Percentiles rank a stretch among this genome's conserved stretches.
Conservation (phyloP, 2,329 filamentous ascomycete genomes). For the Emergomyces africanus region DNA sequence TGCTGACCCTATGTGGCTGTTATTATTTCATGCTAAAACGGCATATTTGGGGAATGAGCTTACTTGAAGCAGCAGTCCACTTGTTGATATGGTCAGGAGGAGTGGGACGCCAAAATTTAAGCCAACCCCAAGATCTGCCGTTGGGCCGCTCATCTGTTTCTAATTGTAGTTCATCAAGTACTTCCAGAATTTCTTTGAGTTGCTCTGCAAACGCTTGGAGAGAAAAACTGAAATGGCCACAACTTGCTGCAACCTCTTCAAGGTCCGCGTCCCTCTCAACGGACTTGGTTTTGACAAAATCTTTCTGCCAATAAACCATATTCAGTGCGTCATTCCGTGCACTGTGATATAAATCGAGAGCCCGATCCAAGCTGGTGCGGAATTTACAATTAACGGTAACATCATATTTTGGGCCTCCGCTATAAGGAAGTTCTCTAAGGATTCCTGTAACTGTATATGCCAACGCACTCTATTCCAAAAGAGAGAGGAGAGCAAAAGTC, state of each 20-base stretch:
- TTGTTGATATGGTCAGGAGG: not conserved
- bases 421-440: slow-evolving; percentile 75
- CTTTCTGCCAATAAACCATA: slow-evolving; percentile 67
- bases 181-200: slow-evolving; percentile 67
- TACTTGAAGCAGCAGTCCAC: not conserved
- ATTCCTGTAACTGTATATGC: slow-evolving; percentile 82
- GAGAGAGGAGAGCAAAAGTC: not conserved
- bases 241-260: slow-evolving; percentile 95
- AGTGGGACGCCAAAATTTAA: slow-evolving; percentile 55
- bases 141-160: slow-evolving; percentile 49
- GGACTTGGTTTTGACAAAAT: slow-evolving; percentile 54
- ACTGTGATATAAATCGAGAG: slow-evolving; percentile 63
- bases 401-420: slow-evolving; percentile 49
- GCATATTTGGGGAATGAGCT: not conserved
- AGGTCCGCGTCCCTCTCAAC: slow-evolving; percentile 79
- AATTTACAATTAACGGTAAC: slow-evolving; percentile 71
- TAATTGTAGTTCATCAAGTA: slow-evolving; percentile 70
- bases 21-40: not conserved
- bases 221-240: slow-evolving; percentile 90
- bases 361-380: slow-evolving; percentile 64
- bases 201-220: slow-evolving; percentile 85
- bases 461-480: slow-evolving; percentile 55
- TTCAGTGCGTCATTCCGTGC: slow-evolving; percentile 64
- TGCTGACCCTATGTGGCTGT: slow-evolving; percentile 10
- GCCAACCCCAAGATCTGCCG: slow-evolving; percentile 67